phyloP scores from a whole-genome alignment of 208 protist species.

The Wallacemonas sp. region DNA sequence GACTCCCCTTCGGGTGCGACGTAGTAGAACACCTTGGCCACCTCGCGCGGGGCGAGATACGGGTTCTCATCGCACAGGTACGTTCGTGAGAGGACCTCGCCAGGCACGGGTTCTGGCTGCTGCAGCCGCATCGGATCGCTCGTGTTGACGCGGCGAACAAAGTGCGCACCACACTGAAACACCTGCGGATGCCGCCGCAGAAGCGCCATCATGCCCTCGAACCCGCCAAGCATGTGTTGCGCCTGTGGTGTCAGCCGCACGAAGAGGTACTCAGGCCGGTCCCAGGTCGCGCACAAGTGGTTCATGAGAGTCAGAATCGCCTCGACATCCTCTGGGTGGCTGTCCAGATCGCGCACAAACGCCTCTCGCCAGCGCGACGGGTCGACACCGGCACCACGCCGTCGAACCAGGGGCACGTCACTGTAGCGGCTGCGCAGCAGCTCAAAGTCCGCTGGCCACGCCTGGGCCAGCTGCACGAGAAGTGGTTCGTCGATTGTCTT shows the following conservation, averaged over 20 bases:
- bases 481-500: constrained; percentile 61
- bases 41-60: constrained; percentile 55
- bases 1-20: constrained; percentile 60
- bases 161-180: constrained; percentile 67
- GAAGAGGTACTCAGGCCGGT: constrained; percentile 83
- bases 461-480: constrained; percentile 36
- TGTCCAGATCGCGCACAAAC: constrained; percentile 71
- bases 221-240: constrained; percentile 56
- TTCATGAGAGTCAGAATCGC: constrained; percentile 60
- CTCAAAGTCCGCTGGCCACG: constrained; percentile 64
- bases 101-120: constrained; percentile 44
- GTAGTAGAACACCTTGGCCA: constrained; percentile 85
- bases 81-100: constrained; percentile 48
- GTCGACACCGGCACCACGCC: constrained; percentile 57
- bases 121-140: constrained; percentile 52
- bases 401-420: constrained; percentile 58
- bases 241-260: constrained; percentile 54
- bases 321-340: constrained; percentile 65
- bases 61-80: constrained; percentile 72
- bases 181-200: constrained; percentile 62
- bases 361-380: constrained; percentile 60
- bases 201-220: constrained; percentile 56
- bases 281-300: constrained; percentile 61
- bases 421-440: constrained; percentile 41
- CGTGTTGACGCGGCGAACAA: constrained; percentile 72